Percentiles rank a stretch among this genome's conserved stretches.
These are phyloP conservation scores for Plicaturopsis crispa DNA, from an alignment of 768 basidiomycete species.

Conservation along the genomic window DNA sequence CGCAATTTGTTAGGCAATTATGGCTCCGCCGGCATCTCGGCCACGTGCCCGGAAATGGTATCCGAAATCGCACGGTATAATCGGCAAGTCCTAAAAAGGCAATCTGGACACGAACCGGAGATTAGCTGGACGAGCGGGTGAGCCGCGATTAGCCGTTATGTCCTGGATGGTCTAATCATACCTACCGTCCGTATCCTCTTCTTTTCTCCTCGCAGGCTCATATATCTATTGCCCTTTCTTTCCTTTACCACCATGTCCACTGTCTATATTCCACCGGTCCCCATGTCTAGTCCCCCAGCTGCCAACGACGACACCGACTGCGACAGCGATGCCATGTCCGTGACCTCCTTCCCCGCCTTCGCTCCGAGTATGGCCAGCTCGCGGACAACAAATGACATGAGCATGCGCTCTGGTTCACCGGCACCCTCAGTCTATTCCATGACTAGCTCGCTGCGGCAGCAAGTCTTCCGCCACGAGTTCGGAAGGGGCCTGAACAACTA, in stretches of 20 bases:
- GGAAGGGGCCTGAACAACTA: constrained; percentile 70
- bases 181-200: too few species aligned
- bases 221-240: constrained; percentile 1
- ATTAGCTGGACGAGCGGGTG: too few species aligned
- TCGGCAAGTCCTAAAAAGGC: too few species aligned
- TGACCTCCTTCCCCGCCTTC: constrained; percentile 31
- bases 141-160: too few species aligned
- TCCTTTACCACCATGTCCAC: constrained; percentile 9
- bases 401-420: constrained; percentile 61
- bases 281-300: constrained; percentile 7
- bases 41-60: too few species aligned
- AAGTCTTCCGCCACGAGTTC: constrained; percentile 56
- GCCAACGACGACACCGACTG: constrained; percentile 33
- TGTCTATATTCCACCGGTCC: constrained; percentile 2
- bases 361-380: constrained; percentile 38
- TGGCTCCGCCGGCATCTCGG: too few species aligned
- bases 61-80: too few species aligned
- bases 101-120: too few species aligned
- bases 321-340: constrained; percentile 39
- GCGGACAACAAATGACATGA: constrained; percentile 48
- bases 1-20: too few species aligned
- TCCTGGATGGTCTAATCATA: too few species aligned
- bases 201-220: too few species aligned
- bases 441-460: constrained; percentile 52
- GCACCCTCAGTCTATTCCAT: constrained; percentile 62